These are phyloP conservation scores for Monascus ruber DNA, from an alignment of 2,329 filamentous ascomycete genomes.

Conservation along the genomic window DNA sequence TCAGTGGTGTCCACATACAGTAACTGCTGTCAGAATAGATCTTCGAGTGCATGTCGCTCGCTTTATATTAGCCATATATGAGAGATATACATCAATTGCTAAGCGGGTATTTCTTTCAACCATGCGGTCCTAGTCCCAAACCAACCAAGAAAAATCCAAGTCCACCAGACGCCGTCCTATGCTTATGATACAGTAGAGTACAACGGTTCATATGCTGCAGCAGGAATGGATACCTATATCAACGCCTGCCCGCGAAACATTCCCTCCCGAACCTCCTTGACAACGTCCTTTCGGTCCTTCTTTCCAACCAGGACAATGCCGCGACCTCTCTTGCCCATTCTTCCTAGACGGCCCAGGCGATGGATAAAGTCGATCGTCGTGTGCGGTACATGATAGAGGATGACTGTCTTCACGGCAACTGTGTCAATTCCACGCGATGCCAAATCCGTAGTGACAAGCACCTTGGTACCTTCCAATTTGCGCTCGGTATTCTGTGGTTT, in stretches of 20 bases:
- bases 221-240: slow-evolving; percentile 39
- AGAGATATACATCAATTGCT: background rate
- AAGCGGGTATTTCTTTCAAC: background rate
- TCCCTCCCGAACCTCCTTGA: slow-evolving; percentile 80
- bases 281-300: slow-evolving; percentile 78
- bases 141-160: background rate
- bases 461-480: slow-evolving; percentile 65
- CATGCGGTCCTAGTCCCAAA: background rate
- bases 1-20: no score
- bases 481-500: slow-evolving; percentile 27
- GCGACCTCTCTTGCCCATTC: slow-evolving; percentile 82
- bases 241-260: slow-evolving; percentile 74
- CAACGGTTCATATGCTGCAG: background rate
- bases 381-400: slow-evolving; percentile 95
- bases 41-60: no score
- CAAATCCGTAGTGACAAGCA: slow-evolving; percentile 87
- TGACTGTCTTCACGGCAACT: slow-evolving; percentile 76
- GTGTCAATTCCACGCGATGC: slow-evolving; percentile 92
- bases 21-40: no score
- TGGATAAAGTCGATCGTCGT: slow-evolving; percentile 98
- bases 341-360: slow-evolving; percentile 76
- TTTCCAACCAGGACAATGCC: slow-evolving; percentile 86
- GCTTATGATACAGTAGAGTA: background rate
- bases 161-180: background rate
- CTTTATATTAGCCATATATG: no score